phyloP scores from a whole-genome alignment of 805 yeast species.

The Monosporozyma servazzii region DNA sequence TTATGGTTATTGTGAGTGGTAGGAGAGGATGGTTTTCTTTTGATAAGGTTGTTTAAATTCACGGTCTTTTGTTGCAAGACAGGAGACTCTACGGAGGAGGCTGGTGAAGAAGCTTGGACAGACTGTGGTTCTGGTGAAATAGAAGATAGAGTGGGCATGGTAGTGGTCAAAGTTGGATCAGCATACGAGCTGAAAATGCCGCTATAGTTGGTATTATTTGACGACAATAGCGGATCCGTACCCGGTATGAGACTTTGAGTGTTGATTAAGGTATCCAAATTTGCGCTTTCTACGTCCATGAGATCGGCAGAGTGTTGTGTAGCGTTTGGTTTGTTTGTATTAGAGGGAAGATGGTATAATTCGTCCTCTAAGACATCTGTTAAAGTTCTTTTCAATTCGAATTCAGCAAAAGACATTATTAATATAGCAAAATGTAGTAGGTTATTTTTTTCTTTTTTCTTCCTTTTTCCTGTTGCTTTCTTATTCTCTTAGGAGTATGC shows the following conservation, averaged over 20 bases:
- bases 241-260: background rate
- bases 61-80: slow-evolving; percentile 12
- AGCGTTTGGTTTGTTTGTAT: background rate
- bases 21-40: background rate
- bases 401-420: slow-evolving; percentile 14
- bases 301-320: background rate
- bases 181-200: slow-evolving; percentile 26
- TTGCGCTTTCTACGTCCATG: background rate
- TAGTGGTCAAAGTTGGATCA: slow-evolving; percentile 29
- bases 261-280: slow-evolving; percentile 2
- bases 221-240: background rate
- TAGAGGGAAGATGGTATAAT: slow-evolving; percentile 16
- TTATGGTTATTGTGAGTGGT: background rate
- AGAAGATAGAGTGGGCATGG: slow-evolving; percentile 4
- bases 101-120: background rate
- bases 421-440: background rate
- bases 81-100: slow-evolving; percentile 10
- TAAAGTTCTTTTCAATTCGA: slow-evolving; percentile 22
- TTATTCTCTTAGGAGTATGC: background rate
- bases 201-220: background rate
- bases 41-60: slow-evolving; percentile 20
- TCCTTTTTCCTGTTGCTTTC: background rate
- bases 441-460: no score
- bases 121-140: slow-evolving; percentile 2
- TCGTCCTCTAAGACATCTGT: slow-evolving; percentile 31